Evolutionary conservation across 768 basidiomycete genomes (phyloP), one percentile per base, ranked within the genome.

Genomic region (Phaeotremella skinneri): DNA sequence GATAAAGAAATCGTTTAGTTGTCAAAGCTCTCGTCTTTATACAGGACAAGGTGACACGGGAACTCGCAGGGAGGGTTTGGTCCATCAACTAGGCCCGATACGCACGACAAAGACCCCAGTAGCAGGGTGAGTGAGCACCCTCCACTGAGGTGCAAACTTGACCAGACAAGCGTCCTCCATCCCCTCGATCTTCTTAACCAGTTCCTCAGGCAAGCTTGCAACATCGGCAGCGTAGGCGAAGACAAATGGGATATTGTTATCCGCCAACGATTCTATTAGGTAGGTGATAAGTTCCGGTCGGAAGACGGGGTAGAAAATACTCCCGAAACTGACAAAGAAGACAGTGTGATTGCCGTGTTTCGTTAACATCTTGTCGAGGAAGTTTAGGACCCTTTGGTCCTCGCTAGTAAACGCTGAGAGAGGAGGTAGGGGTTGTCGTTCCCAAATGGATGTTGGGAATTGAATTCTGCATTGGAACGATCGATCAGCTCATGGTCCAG

Each of bases 311-410:
- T 59, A 68, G 34, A 53, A 68, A 0, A 64, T 20, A 1, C 61
- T 62, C 30, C 67, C 67, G 20, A 65, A 58, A 30, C 66, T 61
- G 55, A 65, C 53, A 34, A 62, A 69, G 49, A 58, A 43, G 2
- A 65, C 64, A 9, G 55, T 58, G 7, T 61, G 59, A 4, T 39
- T 11, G 9, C 67, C 67, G 43, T 64, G 48, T 27, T 57, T 59
- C 30, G 48, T 39, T 17, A 55, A 9, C 62, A 66, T 66, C 26
- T 49, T 39, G 37, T 69, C 67, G 20, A 66, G 30, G 52, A 66
- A 66, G 2, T n/a, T 39, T 13, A 63, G 54, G 4, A 63, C 55
- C 20, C 41, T 31, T 29, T 43, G 37, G n/a, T 65, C 67, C 21
- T 65, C 67, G 9, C 34, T 34, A 29, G 53, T 55, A 9, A 26